Evolutionary conservation across 192 early-diverging fungal genomes (phyloP).

Genomic region (Backusella australiensis): DNA sequence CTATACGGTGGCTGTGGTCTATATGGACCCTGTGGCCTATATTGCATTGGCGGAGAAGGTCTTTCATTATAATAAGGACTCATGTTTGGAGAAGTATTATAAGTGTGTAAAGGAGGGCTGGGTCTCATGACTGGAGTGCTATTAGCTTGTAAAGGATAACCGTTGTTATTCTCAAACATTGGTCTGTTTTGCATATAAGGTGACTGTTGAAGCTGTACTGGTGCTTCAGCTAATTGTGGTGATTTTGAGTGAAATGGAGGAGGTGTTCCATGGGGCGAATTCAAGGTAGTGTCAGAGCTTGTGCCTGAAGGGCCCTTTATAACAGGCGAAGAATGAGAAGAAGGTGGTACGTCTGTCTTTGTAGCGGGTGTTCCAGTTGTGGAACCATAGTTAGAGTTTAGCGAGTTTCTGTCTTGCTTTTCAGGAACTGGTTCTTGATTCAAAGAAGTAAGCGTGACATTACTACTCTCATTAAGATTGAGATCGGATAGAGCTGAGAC

Average conservation of each 20-base stretch:
- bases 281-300: neutral
- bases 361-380: neutral
- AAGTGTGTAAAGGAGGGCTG: neutral
- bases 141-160: neutral
- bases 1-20: neutral
- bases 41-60: conserved; percentile 1
- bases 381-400: neutral
- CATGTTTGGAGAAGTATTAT: neutral
- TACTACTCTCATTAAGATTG: neutral
- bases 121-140: neutral
- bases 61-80: conserved; percentile 4
- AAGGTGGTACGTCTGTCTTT: neutral
- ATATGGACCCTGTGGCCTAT: neutral
- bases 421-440: neutral
- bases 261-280: neutral
- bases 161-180: neutral
- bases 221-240: neutral
- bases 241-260: neutral
- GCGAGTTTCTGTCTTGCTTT: neutral
- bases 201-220: neutral
- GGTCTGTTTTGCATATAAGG: neutral
- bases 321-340: neutral
- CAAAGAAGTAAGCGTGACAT: neutral
- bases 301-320: neutral
- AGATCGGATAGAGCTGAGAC: neutral